Conservation (phyloP, 495 filamentous ascomycete species). For the Bathelium albidoporum region DNA sequence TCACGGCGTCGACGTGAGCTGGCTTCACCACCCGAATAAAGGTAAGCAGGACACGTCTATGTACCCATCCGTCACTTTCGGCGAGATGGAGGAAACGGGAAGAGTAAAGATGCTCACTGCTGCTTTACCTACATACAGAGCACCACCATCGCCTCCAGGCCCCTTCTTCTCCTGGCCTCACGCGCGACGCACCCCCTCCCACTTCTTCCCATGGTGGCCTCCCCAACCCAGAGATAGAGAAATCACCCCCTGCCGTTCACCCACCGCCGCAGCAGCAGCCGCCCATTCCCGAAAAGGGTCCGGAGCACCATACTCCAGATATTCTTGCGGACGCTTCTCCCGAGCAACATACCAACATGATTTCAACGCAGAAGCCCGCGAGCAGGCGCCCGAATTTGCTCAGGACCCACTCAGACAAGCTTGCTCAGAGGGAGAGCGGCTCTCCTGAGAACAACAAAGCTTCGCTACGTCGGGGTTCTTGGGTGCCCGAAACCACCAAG, state of each 20-base stretch:
- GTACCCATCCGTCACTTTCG: background rate
- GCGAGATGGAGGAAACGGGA: background rate
- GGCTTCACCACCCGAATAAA: slow-evolving; percentile 61
- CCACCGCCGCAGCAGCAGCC: background rate
- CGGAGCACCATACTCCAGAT: background rate
- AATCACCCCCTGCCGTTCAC: background rate
- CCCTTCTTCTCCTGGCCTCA: slow-evolving; percentile 21
- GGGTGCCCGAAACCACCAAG: slow-evolving; percentile 88
- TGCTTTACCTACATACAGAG: slow-evolving; percentile 9
- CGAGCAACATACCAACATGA: background rate
- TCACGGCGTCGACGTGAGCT: slow-evolving; percentile 56
- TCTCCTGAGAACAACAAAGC: slow-evolving; percentile 13
- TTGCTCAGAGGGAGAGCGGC: slow-evolving; percentile 7
- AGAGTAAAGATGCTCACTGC: slow-evolving; percentile 3
- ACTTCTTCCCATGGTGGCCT: slow-evolving; percentile 22
- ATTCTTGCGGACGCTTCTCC: slow-evolving; percentile 20
- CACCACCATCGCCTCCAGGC: slow-evolving; percentile 23
- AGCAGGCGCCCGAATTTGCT: slow-evolving; percentile 23
- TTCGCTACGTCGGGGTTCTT: slow-evolving; percentile 55
- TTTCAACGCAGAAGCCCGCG: slow-evolving; percentile 21
- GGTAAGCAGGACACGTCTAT: slow-evolving; percentile 33
- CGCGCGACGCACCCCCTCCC: slow-evolving; percentile 18
- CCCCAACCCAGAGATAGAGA: slow-evolving; percentile 1
- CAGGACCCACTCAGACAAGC: slow-evolving; percentile 30
- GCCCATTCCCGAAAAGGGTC: background rate